Base-by-base conservation (phyloP, 2,329 filamentous ascomycete species). In the Trichophyton simii region DNA sequence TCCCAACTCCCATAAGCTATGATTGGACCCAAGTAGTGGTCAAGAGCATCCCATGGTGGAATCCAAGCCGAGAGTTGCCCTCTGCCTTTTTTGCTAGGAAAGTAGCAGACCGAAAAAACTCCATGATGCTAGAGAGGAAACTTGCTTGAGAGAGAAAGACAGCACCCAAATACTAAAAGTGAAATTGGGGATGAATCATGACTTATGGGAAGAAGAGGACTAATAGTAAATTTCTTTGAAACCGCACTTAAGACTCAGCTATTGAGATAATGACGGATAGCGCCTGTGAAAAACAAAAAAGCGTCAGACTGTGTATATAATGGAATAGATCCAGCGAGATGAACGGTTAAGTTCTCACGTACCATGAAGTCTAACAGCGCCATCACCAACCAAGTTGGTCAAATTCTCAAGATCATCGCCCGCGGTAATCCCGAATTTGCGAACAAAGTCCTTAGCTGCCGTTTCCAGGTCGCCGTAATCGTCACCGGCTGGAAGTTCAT, bases 391-490 rank as follows among this genome's bases (percentile, higher is more conserved):
- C 65, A 90, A 82, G 67, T 86, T 84, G 25, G 86, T 87, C 68
- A 97, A 75, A 74, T 96, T 96, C 74, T 99, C 94, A 61, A 99
- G 77, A 74, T 99, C 94, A 72, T 99, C 94, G 61, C 91, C 91
- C 25, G 94, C 92, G 3, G 92, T 97, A 68, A 96, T 88, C 58
- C 94, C 94, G 72, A 97, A 96, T 72, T 89, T 91, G 70, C 94
- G 85, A 36, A 97, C 86, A 76, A 97, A 95, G 75, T 99, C 94
- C 78, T 94, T 96, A 63, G 94, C 94, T 0, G 91, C 91, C n/a
- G 79, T 82, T 77, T 99, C 94, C 63, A 99, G 78, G 70, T 96
- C 91, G 55, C 91, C 91, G 66, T 96, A 96, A 50, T 89, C 89
- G 65, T 91, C 89, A 8, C 76, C 79, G 1, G 75, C 72, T 61